Evolutionary conservation across 768 basidiomycete genomes (phyloP).

Genomic region (Pholiota molesta): DNA sequence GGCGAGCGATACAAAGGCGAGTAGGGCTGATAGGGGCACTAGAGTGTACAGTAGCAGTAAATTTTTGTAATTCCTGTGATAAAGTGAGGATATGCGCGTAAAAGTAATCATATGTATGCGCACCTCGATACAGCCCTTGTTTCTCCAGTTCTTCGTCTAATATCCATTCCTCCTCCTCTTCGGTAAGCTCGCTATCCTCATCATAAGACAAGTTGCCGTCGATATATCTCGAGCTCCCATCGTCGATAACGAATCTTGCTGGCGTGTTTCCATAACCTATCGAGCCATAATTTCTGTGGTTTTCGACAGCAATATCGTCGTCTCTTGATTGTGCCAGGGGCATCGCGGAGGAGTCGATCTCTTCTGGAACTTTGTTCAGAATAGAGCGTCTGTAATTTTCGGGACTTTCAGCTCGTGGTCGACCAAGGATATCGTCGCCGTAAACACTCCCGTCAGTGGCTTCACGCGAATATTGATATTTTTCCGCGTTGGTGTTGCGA

Average conservation of each 20-base stretch:
- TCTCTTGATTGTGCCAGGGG: not conserved
- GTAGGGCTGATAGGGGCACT: constrained; percentile 56
- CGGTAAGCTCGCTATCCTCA: constrained; percentile 26
- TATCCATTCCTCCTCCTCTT: constrained; percentile 38
- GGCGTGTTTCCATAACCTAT: constrained; percentile 8
- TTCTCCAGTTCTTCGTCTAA: constrained; percentile 35
- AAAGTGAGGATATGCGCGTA: constrained; percentile 13
- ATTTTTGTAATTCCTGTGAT: constrained; percentile 62
- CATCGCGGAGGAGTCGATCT: constrained; percentile 20
- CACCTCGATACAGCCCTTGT: constrained; percentile 36
- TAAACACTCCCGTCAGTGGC: not conserved
- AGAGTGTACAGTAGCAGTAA: constrained; percentile 59
- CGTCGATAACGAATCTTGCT: constrained; percentile 17
- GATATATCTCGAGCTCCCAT: constrained; percentile 22
- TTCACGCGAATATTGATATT: constrained; percentile 9
- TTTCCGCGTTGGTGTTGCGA: constrained; percentile 5
- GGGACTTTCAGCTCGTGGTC: constrained; percentile 19
- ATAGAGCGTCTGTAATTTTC: constrained; percentile 22
- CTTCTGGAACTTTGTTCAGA: constrained; percentile 26
- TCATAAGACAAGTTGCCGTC: constrained; percentile 20
- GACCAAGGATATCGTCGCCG: constrained; percentile 1
- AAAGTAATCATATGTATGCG: not conserved
- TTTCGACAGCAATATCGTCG: not conserved
- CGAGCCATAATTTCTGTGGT: constrained; percentile 22
- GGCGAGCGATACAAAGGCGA: constrained; percentile 54